Conservation (phyloP, 208 protist species). For the Acanthamoeba sp. region DNA sequence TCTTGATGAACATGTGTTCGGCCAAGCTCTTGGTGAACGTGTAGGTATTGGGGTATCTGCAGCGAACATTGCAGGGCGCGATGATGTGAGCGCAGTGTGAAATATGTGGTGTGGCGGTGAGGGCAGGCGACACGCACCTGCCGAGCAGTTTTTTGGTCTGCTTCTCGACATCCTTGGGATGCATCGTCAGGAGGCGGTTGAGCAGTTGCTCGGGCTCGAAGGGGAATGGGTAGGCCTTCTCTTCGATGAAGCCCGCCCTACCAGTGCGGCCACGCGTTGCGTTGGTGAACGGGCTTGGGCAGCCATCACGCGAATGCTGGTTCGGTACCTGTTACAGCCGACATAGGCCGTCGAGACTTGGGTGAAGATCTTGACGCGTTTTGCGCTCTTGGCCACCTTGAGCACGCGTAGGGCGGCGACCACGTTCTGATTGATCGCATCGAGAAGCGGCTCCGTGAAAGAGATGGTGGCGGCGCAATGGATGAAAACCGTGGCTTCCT, state of each 20-base stretch:
- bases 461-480: conserved; percentile 83
- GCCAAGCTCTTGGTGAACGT: conserved; percentile 84
- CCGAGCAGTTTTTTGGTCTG: conserved; percentile 81
- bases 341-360: conserved; percentile 69
- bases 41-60: conserved; percentile 82
- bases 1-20: conserved; percentile 78
- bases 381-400: conserved; percentile 71
- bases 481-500: conserved; percentile 75
- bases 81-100: not conserved
- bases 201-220: conserved; percentile 83
- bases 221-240: conserved; percentile 76
- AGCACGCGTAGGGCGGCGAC: conserved; percentile 78
- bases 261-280: conserved; percentile 35
- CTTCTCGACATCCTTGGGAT: conserved; percentile 78
- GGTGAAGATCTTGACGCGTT: conserved; percentile 48
- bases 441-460: conserved; percentile 81
- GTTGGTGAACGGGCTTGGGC: conserved; percentile 72
- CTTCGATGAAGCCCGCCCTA: conserved; percentile 78
- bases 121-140: not conserved
- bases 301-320: no score
- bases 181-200: conserved; percentile 77
- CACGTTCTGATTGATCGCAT: conserved; percentile 81
- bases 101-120: not conserved
- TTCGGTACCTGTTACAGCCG: conserved; percentile 7
- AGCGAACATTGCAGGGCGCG: not conserved